These are phyloP conservation scores for Lipomyces spencermartinsiae DNA, from an alignment of 805 yeast genomes.

Conservation along the genomic window DNA sequence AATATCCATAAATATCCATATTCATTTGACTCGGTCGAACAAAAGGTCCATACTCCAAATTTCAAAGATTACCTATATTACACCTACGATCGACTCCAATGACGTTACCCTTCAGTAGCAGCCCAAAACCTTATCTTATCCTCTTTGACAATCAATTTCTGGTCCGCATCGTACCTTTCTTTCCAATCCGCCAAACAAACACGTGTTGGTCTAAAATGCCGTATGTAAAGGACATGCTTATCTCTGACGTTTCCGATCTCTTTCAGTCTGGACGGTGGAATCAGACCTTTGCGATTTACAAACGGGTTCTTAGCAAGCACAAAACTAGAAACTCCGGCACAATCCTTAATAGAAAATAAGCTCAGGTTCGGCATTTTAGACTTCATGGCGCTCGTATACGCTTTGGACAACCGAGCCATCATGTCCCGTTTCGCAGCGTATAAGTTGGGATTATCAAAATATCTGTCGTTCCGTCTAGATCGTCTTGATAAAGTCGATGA, in stretches of 20 bases:
- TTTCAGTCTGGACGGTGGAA: background rate
- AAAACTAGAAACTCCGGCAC: conserved; percentile 4
- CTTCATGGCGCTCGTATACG: background rate
- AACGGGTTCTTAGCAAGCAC: background rate
- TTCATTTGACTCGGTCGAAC: background rate
- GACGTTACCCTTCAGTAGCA: background rate
- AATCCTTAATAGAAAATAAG: conserved; percentile 4
- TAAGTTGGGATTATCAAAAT: conserved; percentile 7
- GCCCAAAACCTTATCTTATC: background rate
- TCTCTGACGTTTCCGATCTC: background rate
- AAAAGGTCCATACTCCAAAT: background rate
- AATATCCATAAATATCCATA: background rate
- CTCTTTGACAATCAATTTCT: conserved; percentile 1
- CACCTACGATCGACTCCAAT: background rate
- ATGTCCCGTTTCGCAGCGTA: background rate
- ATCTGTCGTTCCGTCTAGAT: conserved; percentile 2
- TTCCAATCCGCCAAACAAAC: background rate
- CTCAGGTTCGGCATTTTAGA: background rate
- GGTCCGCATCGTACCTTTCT: background rate
- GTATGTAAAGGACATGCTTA: background rate
- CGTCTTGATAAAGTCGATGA: background rate
- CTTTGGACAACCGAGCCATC: background rate
- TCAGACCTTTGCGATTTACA: background rate
- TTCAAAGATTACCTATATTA: background rate
- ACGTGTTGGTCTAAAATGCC: background rate